Conservation (phyloP, 1,284 basidiomycete genomes). For the Ustilago curta region DNA sequence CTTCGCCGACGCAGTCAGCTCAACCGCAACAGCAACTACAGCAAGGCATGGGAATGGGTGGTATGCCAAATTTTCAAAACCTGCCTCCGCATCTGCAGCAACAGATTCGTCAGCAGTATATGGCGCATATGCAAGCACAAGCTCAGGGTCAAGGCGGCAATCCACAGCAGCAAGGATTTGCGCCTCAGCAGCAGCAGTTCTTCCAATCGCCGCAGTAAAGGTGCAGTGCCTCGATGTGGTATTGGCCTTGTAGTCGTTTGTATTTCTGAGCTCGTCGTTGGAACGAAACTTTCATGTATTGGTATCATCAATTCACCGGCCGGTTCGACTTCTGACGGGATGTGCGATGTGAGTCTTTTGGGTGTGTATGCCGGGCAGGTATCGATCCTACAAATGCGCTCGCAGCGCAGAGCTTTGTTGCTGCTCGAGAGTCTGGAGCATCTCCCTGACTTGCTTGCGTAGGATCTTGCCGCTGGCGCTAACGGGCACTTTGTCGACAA, state of each 20-base stretch:
- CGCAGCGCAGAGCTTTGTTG: slow-evolving; percentile 3
- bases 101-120: slow-evolving; percentile 51
- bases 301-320: slow-evolving; percentile 6
- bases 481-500: slow-evolving; percentile 46
- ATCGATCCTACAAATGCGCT: slow-evolving; percentile 16
- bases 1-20: slow-evolving; percentile 22
- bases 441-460: slow-evolving; percentile 31
- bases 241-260: neutral
- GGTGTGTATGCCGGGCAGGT: neutral
- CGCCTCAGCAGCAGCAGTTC: slow-evolving; percentile 23
- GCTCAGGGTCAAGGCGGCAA: slow-evolving; percentile 19
- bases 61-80: slow-evolving; percentile 42
- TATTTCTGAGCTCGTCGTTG: neutral
- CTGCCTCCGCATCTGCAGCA: slow-evolving; percentile 51
- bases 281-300: slow-evolving; percentile 1
- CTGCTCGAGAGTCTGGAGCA: slow-evolving; percentile 20
- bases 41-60: slow-evolving; percentile 21
- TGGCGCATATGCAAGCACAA: slow-evolving; percentile 47
- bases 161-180: slow-evolving; percentile 19
- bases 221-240: neutral
- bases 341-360: neutral
- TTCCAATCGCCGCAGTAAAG: slow-evolving; percentile 34
- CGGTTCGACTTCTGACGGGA: neutral
- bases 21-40: slow-evolving; percentile 21
- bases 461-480: slow-evolving; percentile 51